A percentile compares a stretch with the other conserved stretches of the same genome.
Conservation (phyloP, 805 yeast species). For the Candida multigemmis region DNA sequence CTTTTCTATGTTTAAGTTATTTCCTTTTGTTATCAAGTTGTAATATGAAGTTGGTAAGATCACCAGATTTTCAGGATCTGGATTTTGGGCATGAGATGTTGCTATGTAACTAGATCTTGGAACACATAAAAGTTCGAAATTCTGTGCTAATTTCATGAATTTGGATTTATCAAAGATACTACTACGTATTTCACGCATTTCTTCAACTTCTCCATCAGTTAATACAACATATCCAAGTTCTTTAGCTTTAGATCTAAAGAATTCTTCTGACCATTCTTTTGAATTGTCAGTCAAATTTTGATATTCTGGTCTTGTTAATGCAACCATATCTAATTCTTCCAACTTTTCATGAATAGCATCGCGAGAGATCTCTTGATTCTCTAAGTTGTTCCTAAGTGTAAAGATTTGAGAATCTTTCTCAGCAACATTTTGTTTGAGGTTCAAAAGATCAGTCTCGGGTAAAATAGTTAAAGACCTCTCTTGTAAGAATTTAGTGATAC, state of each 20-base stretch:
- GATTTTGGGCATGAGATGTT: constrained; percentile 47
- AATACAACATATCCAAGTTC: constrained; percentile 4
- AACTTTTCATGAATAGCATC: constrained; percentile 1
- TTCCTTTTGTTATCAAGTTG: constrained; percentile 43
- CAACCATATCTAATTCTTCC: constrained; percentile 2
- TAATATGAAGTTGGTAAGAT: constrained; percentile 60
- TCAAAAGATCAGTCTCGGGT: constrained; percentile 16
- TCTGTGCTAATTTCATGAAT: constrained; percentile 32
- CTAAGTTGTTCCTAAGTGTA: constrained; percentile 6
- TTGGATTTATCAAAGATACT: constrained; percentile 11
- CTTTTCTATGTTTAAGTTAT: constrained; percentile 33
- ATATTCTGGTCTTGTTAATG: constrained; percentile 5
- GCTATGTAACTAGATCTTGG: constrained; percentile 55
- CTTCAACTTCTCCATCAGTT: constrained; percentile 9
- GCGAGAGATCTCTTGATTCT: constrained; percentile 1
- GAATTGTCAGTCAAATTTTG: constrained; percentile 3
- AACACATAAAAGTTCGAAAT: constrained; percentile 41
- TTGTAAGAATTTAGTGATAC: too few species aligned
- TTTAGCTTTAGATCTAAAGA: constrained; percentile 5
- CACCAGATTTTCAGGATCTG: constrained; percentile 50
- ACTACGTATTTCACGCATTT: constrained; percentile 10
- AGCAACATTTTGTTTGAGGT: constrained; percentile 15
- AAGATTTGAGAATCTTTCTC: constrained; percentile 21
- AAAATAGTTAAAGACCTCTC: constrained; percentile 11
- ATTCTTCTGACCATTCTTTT: constrained; percentile 6